Base-by-base conservation (phyloP, 2,329 filamentous ascomycete genomes). In the Monosporascus sp. region DNA sequence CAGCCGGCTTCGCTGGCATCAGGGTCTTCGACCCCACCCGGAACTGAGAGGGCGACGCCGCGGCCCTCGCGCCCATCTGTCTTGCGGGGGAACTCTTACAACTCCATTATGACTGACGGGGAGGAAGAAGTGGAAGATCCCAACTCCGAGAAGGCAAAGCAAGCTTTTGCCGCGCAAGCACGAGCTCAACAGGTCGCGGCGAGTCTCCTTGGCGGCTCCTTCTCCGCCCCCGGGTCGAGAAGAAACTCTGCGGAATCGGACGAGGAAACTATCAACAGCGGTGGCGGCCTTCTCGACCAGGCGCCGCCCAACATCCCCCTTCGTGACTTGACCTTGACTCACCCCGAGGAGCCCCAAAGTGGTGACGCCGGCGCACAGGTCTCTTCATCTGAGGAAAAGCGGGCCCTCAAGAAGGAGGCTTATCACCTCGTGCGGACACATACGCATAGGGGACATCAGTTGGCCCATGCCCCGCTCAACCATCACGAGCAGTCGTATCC, bases 381-480 rank as follows among this genome's bases (percentile, higher is more conserved):
- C 40, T 40, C 48, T 26, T 28, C 53, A 3, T 62, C 60, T 2
- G 55, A 64, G 9, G 60, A 67, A 40, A 60, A 65, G 7, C 64
- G 65, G 15, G 58, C 63, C 17, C 54, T 61, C 48, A 70, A 66
- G 28, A 65, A 68, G 0, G 73, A 74, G 51, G 74, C 73, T 0
- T 74, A 70, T 53, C 67, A 74, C 35, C 68, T 78, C 15, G 74
- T 77, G 20, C 68, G 69, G 53, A 65, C 73, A n/a, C 74, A 78
- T 57, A 72, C 72, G 3, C 58, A 60, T 46, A 59, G 57, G 35
- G 48, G 60, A 3, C 62, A 63, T 37, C 59, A 63, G 9, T 60
- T 63, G 28, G 47, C 38, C 22, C 40, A 47, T 28, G 51, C n/a
- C 41, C 56, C 38, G 15, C 50, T 37, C 14, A 48, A 52, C n/a